phyloP scores from a whole-genome alignment of 2,329 filamentous ascomycete genomes.

The Ophiostoma pallidulum region DNA sequence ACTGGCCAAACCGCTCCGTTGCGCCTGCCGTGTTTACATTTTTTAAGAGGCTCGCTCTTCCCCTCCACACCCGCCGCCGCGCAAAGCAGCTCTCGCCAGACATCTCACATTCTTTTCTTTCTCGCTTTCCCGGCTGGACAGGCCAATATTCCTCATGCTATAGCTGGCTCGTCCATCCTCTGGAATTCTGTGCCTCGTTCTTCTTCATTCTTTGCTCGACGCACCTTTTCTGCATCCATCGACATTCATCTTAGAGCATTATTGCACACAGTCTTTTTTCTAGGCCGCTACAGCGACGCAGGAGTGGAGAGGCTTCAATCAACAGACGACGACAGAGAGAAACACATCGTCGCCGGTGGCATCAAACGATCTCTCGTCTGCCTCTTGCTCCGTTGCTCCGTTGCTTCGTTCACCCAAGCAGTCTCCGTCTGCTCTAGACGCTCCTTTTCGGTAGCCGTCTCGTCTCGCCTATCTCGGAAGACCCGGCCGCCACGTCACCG shows the following conservation, averaged over 20 bases:
- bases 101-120: constrained; percentile 9
- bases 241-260: constrained; percentile 13
- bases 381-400: not conserved
- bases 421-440: not conserved
- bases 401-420: not conserved
- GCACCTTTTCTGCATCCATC: constrained; percentile 9
- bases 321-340: not conserved
- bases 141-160: constrained; percentile 11
- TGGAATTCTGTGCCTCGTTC: constrained; percentile 11
- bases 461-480: not conserved
- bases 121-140: constrained; percentile 4
- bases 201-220: constrained; percentile 11
- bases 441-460: constrained; percentile 3
- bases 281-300: not conserved
- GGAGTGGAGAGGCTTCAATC: constrained; percentile 2
- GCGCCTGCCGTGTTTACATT: constrained; percentile 19
- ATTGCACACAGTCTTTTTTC: not conserved
- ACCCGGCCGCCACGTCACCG: not conserved
- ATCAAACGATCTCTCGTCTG: not conserved
- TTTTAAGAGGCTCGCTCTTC: constrained; percentile 15
- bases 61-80: constrained; percentile 8
- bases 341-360: not conserved
- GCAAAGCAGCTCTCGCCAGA: constrained; percentile 6
- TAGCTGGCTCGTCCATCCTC: constrained; percentile 11
- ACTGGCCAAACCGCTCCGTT: not conserved